These are phyloP conservation scores for Zygosaccharomyces pseudobailii DNA, from an alignment of 1,139 yeast genomes.

Conservation along the genomic window DNA sequence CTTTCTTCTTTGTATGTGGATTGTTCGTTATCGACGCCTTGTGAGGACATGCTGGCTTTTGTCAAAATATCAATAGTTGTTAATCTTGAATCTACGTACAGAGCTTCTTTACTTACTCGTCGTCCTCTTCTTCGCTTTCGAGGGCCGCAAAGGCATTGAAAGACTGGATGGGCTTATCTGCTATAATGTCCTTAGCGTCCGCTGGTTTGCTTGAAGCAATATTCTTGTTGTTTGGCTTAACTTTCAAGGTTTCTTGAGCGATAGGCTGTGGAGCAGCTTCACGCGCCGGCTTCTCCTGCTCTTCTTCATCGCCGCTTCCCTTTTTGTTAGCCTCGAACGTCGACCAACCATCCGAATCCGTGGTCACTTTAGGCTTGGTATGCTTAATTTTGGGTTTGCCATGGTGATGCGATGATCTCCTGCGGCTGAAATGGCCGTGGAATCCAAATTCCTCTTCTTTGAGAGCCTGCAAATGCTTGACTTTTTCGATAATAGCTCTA, in stretches of 20 bases:
- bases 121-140: conserved; percentile 54
- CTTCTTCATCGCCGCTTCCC: conserved; percentile 44
- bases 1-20: neutral
- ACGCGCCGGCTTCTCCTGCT: conserved; percentile 41
- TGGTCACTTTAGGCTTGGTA: conserved; percentile 47
- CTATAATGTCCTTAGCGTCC: conserved; percentile 63
- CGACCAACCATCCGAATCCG: conserved; percentile 81
- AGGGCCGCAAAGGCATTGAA: conserved; percentile 81
- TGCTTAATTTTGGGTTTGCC: conserved; percentile 53
- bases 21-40: neutral
- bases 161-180: conserved; percentile 58
- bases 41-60: conserved; percentile 1
- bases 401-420: conserved; percentile 52
- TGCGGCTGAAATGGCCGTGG: conserved; percentile 46
- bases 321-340: conserved; percentile 48
- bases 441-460: conserved; percentile 34
- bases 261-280: conserved; percentile 32
- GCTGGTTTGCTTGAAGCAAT: conserved; percentile 70
- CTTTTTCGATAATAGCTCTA: conserved; percentile 61
- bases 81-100: neutral
- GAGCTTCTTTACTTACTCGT: conserved; percentile 10
- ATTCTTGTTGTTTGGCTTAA: conserved; percentile 67
- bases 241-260: conserved; percentile 41
- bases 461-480: conserved; percentile 42
- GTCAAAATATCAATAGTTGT: neutral